Conservation (phyloP, 1,284 basidiomycete species). For the Ustilago lituana region DNA sequence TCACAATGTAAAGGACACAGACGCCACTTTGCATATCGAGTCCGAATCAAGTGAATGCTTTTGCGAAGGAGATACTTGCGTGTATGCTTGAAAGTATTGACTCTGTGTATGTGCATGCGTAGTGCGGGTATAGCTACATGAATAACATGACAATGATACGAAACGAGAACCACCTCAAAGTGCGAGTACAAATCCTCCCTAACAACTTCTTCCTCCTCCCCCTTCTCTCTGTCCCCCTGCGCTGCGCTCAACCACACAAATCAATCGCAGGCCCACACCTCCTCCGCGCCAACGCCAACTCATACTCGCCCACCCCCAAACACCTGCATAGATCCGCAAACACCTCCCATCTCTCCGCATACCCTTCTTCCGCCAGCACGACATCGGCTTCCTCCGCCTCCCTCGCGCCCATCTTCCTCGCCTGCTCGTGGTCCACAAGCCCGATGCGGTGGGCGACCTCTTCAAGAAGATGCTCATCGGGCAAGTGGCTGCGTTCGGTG, state of each 20-base stretch:
- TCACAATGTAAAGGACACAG: too few species aligned
- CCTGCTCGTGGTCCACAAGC: conserved; percentile 35
- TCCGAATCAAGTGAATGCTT: too few species aligned
- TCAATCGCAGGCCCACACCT: conserved; percentile 46
- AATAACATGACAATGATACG: too few species aligned
- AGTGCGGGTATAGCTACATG: too few species aligned
- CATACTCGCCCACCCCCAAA: conserved; percentile 32
- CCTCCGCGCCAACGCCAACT: conserved; percentile 24
- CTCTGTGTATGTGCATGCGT: too few species aligned
- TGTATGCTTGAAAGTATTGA: too few species aligned
- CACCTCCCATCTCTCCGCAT: conserved; percentile 23
- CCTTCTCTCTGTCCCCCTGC: too few species aligned
- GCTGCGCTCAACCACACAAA: conserved; percentile 16
- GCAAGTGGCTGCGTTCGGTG: conserved; percentile 18
- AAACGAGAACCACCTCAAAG: too few species aligned
- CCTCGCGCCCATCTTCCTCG: conserved; percentile 6
- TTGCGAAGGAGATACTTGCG: too few species aligned
- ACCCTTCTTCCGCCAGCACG: conserved; percentile 33
- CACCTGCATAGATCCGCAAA: conserved; percentile 23
- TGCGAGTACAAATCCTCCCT: conserved; percentile 1
- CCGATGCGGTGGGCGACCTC: conserved; percentile 17
- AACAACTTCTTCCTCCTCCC: too few species aligned
- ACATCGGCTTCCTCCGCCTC: conserved; percentile 27
- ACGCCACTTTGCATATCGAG: too few species aligned
- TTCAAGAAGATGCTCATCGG: conserved; percentile 35